Evolutionary conservation across 2,329 filamentous ascomycete genomes (phyloP), one percentile per base, ranked within the genome.

Genomic region (Xylaria sp.): DNA sequence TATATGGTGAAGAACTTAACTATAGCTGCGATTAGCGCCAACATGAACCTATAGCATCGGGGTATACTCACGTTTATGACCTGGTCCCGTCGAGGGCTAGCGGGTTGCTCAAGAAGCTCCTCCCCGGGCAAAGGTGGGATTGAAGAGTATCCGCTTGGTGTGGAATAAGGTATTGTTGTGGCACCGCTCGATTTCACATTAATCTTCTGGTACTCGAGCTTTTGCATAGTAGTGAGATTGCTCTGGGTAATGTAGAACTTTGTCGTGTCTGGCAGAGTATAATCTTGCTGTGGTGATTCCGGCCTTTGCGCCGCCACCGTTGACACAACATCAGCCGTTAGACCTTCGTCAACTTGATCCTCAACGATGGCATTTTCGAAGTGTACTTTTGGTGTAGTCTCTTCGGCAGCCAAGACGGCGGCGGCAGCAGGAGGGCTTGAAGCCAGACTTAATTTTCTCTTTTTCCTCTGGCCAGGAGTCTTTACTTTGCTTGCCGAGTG

Each of bases 201-300:
- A 32, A 78, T 70, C 65, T 69, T 77, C 55, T 76, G 74, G 63
- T 79, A 79, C 65, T 80, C 74, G 8, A 77, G 75, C 62, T 76
- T 79, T 62, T 80, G 76, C 75, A 78, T 79, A 0, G 77, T 77
- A 39, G 78, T 79, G 20, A 80, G 72, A 52, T 73, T 75, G 71
- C 76, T 79, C 55, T 74, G 76, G 28, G 77, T 74, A 62, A 80
- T 69, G 66, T 79, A 79, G 66, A 80, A 78, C 23, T 75, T 75
- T 10, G 70, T 52, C 4, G 70, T 61, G 7, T 76, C 72, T 8
- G 63, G 66, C 2, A 71, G 28, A 23, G 41, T 59, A 46, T 72
- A 44, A 25, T 75, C 73, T 66, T 75, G 64, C n/a, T 74, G 68
- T 18, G 74, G 75, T 25, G 73, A 51, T 20, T 73, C 74, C 15